These are phyloP conservation scores for Eucalyptus marginata DNA, from an alignment of 345 rosid species.

Conservation along the genomic window DNA sequence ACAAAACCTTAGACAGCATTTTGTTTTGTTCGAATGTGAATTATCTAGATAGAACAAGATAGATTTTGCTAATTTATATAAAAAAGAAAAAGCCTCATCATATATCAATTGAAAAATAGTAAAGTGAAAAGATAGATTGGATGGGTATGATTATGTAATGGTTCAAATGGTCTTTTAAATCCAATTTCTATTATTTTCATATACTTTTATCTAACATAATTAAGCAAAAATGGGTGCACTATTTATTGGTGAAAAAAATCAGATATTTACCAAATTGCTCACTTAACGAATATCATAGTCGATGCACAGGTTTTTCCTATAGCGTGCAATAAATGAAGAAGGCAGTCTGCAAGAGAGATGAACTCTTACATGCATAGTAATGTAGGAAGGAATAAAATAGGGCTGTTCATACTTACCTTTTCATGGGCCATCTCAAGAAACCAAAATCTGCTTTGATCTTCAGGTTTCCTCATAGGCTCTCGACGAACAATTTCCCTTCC, in stretches of 20 bases:
- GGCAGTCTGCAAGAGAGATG: rapidly evolving
- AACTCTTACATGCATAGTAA: neutral
- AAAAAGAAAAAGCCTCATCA: neutral
- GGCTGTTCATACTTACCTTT: neutral
- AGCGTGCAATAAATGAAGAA: neutral
- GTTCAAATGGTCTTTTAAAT: too few relatives aligned
- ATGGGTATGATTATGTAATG: too few relatives aligned
- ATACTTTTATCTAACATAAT: too few relatives aligned
- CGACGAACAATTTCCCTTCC: neutral
- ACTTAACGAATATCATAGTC: neutral
- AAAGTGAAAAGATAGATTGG: too few relatives aligned
- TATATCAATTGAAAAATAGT: too few relatives aligned
- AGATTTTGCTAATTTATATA: neutral
- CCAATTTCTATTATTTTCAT: too few relatives aligned
- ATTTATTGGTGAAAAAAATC: too few relatives aligned
- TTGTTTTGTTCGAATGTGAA: neutral
- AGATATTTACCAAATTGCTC: neutral
- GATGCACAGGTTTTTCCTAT: rapidly evolving
- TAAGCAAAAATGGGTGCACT: too few relatives aligned
- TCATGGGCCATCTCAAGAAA: neutral
- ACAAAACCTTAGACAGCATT: neutral
- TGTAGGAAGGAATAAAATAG: neutral
- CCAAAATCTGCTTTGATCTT: neutral
- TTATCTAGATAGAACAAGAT: neutral
- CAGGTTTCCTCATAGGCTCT: neutral